phyloP scores from a whole-genome alignment of 78 protist genomes.

The Chrysochromulina parva region DNA sequence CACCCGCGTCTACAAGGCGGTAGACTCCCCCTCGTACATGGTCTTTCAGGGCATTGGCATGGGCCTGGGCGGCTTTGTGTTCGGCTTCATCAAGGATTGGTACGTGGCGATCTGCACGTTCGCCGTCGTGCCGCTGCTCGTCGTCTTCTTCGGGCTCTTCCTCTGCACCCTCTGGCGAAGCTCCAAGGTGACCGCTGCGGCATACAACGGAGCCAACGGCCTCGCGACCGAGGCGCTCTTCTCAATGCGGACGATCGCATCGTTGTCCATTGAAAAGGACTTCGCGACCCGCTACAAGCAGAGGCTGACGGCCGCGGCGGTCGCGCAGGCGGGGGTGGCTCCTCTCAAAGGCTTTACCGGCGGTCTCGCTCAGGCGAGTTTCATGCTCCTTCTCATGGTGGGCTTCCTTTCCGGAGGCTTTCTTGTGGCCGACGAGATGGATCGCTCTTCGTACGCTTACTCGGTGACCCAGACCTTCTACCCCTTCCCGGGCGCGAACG shows the following conservation, averaged over 20 bases:
- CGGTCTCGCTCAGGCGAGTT: background rate
- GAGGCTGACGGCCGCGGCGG: background rate
- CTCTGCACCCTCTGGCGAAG: background rate
- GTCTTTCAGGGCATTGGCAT: no score
- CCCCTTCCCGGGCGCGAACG: no score
- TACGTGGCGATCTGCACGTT: background rate
- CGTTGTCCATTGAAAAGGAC: background rate
- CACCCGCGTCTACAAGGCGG: background rate
- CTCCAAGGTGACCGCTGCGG: no score
- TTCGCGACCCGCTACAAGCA: background rate
- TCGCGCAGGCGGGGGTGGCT: background rate
- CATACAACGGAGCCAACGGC: background rate
- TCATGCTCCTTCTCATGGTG: no score
- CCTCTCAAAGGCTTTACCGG: background rate
- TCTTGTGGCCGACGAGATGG: background rate
- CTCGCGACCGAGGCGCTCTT: background rate
- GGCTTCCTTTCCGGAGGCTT: background rate
- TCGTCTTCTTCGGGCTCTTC: background rate
- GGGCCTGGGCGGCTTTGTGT: no score
- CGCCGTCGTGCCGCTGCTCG: background rate
- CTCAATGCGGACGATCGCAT: conserved; percentile 8
- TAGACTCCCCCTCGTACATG: background rate
- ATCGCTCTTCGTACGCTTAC: background rate
- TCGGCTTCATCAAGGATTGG: background rate
- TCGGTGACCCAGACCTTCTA: background rate